Percentiles rank a stretch among this genome's conserved stretches.
Conservation (phyloP, 768 basidiomycete genomes). For the Suillus fuscotomentosus region DNA sequence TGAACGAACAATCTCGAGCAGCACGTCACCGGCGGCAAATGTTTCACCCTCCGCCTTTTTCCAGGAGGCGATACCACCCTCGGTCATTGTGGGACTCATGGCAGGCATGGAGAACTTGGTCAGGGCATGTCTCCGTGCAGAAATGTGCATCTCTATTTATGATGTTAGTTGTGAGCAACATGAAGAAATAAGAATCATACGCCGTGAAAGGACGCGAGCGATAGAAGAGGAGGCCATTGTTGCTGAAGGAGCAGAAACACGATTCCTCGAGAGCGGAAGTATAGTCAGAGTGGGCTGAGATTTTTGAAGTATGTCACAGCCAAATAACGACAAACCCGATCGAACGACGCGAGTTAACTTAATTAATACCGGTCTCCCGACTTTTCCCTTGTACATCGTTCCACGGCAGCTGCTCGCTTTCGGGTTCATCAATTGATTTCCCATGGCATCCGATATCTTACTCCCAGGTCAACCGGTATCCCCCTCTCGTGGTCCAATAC, state of each 20-base stretch:
- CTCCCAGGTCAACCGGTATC: slow-evolving; percentile 81
- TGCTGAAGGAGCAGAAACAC: slow-evolving; percentile 21
- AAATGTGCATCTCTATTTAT: slow-evolving; percentile 74
- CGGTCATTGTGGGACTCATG: slow-evolving; percentile 99
- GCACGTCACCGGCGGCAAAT: slow-evolving; percentile 87
- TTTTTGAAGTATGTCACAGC: slow-evolving; percentile 37
- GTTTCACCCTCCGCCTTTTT: slow-evolving; percentile 95
- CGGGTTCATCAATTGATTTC: background rate
- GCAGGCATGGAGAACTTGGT: slow-evolving; percentile 94
- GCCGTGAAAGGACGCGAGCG: slow-evolving; percentile 64
- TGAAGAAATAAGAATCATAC: slow-evolving; percentile 38
- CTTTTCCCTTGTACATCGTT: slow-evolving; percentile 11
- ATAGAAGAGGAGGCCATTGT: slow-evolving; percentile 58
- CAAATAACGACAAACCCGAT: slow-evolving; percentile 26
- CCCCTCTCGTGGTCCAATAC: slow-evolving; percentile 51
- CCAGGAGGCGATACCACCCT: slow-evolving; percentile 97
- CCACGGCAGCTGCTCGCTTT: slow-evolving; percentile 2
- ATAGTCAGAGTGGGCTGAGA: slow-evolving; percentile 12
- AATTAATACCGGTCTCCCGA: slow-evolving; percentile 7
- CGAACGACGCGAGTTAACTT: slow-evolving; percentile 4
- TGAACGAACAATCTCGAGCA: slow-evolving; percentile 86
- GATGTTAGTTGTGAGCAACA: slow-evolving; percentile 1
- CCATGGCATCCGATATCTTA: slow-evolving; percentile 37
- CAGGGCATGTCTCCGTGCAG: slow-evolving; percentile 74
- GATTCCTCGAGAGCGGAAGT: slow-evolving; percentile 21